Evolutionary conservation across 768 basidiomycete species (phyloP).

Genomic region (Suillus lakei): DNA sequence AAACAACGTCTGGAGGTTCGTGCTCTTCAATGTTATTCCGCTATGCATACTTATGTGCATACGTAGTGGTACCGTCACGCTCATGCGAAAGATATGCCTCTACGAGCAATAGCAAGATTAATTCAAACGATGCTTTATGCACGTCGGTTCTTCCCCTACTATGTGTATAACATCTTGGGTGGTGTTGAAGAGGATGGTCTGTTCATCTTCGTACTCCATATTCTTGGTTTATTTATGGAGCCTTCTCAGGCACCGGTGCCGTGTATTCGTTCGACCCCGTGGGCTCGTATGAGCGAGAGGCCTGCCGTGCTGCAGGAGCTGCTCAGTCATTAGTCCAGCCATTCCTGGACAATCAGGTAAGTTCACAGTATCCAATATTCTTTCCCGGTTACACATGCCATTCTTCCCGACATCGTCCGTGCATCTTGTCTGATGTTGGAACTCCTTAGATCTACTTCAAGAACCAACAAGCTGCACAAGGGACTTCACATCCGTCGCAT

Average conservation of each 20-base stretch:
- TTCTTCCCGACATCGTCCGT: constrained; percentile 41
- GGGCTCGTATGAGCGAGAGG: constrained; percentile 96
- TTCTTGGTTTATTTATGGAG: constrained; percentile 12
- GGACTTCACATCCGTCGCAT: constrained; percentile 76
- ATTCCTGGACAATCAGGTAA: constrained; percentile 97
- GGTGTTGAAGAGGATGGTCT: constrained; percentile 96
- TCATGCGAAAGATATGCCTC: constrained; percentile 96
- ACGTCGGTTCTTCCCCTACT: constrained; percentile 97
- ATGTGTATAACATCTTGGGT: constrained; percentile 95
- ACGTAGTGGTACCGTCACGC: constrained; percentile 95
- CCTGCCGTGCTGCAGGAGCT: constrained; percentile 94
- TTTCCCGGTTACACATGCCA: constrained; percentile 41
- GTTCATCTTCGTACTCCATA: constrained; percentile 30
- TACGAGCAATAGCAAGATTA: constrained; percentile 94
- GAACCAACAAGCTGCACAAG: constrained; percentile 83
- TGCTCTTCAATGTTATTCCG: constrained; percentile 14
- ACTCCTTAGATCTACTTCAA: constrained; percentile 89
- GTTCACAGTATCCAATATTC: constrained; percentile 30
- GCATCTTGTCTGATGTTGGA: constrained; percentile 25
- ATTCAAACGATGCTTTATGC: constrained; percentile 99
- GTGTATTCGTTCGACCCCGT: constrained; percentile 99
- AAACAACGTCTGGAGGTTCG: constrained; percentile 93
- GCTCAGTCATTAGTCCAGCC: constrained; percentile 96
- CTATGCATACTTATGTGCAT: background rate
- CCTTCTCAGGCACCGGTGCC: constrained; percentile 78